These are phyloP conservation scores for Scleromitrula shiraiana DNA, from an alignment of 2,329 filamentous ascomycete genomes.

Conservation along the genomic window DNA sequence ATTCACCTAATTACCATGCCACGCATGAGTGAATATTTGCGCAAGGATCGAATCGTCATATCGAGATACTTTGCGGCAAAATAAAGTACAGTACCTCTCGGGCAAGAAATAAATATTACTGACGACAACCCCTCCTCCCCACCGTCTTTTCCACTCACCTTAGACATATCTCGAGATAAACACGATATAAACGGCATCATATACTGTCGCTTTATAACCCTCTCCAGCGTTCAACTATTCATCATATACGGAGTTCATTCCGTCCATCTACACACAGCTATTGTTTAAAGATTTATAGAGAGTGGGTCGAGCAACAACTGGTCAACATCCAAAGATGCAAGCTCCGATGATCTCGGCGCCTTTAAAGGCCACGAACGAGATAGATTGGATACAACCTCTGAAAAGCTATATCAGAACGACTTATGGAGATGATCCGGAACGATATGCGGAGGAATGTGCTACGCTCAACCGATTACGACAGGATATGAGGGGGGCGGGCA, in stretches of 20 bases:
- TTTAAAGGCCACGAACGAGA: slow-evolving; percentile 90
- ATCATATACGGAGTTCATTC: neutral
- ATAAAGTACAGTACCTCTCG: slow-evolving; percentile 2
- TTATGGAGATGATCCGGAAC: slow-evolving; percentile 93
- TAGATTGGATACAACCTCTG: slow-evolving; percentile 90
- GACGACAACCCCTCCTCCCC: slow-evolving; percentile 9
- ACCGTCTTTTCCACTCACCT: slow-evolving; percentile 4
- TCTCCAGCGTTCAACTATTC: neutral
- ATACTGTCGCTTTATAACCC: neutral
- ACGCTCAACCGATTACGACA: slow-evolving; percentile 91
- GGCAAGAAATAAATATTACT: no score
- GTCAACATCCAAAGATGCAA: slow-evolving; percentile 50
- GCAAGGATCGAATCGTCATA: slow-evolving; percentile 5
- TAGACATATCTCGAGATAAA: neutral
- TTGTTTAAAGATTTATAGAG: neutral
- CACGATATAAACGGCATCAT: neutral
- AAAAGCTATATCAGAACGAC: slow-evolving; percentile 90
- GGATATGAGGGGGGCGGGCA: slow-evolving; percentile 96
- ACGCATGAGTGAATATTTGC: slow-evolving; percentile 5
- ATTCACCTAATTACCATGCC: neutral
- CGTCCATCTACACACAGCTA: neutral
- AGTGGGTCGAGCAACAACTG: neutral
- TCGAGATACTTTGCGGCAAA: slow-evolving; percentile 8
- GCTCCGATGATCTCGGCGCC: slow-evolving; percentile 93
- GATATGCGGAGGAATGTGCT: slow-evolving; percentile 90